Percentiles rank a stretch among this genome's conserved stretches.
These are phyloP conservation scores for Candida andamanensis DNA, from an alignment of 805 yeast genomes.

Conservation along the genomic window DNA sequence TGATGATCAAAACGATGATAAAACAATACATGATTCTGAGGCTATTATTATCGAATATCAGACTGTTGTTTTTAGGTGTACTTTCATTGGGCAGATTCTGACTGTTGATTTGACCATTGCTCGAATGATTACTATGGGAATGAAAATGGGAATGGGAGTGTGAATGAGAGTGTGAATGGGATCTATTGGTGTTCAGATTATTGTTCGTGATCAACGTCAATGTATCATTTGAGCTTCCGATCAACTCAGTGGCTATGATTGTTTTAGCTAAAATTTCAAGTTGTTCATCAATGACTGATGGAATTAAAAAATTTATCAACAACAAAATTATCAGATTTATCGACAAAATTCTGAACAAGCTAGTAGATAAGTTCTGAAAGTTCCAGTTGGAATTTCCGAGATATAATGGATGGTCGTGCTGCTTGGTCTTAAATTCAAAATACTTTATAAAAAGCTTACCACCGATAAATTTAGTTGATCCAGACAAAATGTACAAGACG, in stretches of 20 bases:
- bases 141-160: neutral
- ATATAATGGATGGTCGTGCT: conserved; percentile 10
- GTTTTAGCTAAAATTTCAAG: conserved; percentile 26
- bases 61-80: neutral
- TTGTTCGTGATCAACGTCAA: neutral
- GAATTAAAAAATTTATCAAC: conserved; percentile 15
- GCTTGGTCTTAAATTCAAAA: conserved; percentile 11
- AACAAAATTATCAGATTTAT: conserved; percentile 21
- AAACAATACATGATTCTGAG: conserved; percentile 8
- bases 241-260: conserved; percentile 24
- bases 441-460: conserved; percentile 20
- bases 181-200: neutral
- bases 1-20: conserved; percentile 3
- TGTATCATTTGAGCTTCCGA: conserved; percentile 14
- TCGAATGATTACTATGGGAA: neutral
- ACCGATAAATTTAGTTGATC: conserved; percentile 24
- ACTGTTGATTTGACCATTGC: neutral
- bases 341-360: conserved; percentile 17
- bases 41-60: conserved; percentile 5
- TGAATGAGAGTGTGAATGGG: neutral
- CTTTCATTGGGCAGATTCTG: neutral
- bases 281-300: conserved; percentile 6
- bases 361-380: conserved; percentile 12
- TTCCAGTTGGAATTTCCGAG: conserved; percentile 11
- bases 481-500: conserved; percentile 20